Conservation (phyloP, 768 basidiomycete genomes). For the Mrakia hoshinonis region DNA sequence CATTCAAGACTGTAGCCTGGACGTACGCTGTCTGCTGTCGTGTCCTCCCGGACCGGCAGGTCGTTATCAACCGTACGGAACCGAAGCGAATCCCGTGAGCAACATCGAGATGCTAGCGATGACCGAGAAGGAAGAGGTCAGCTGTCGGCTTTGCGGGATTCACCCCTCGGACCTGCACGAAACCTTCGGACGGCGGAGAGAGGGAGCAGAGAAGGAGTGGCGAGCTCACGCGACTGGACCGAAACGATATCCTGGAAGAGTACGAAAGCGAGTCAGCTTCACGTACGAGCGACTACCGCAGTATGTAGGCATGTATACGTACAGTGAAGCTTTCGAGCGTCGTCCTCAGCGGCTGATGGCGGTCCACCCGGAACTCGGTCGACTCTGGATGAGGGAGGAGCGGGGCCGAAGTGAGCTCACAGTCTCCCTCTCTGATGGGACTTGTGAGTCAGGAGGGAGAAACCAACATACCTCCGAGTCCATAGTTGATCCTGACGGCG, state of each 20-base stretch:
- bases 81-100: background rate
- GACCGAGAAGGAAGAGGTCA: background rate
- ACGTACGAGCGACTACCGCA: background rate
- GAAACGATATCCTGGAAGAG: background rate
- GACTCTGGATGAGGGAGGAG: background rate
- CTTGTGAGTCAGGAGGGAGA: background rate
- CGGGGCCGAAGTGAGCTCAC: background rate
- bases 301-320: background rate
- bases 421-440: too few species aligned
- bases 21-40: background rate
- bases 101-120: background rate
- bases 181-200: background rate
- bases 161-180: background rate
- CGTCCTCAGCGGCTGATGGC: background rate
- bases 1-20: background rate
- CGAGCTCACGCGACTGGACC: background rate
- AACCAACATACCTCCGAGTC: background rate
- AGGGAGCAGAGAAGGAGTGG: background rate
- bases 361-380: background rate
- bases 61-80: background rate
- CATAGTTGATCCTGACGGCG: background rate
- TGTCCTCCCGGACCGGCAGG: background rate
- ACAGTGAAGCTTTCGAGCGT: background rate
- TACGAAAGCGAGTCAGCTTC: too few species aligned
- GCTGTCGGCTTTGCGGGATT: background rate